phyloP scores from a whole-genome alignment of 108 stramenopile species.

The Pseudonitzschia pungens region DNA sequence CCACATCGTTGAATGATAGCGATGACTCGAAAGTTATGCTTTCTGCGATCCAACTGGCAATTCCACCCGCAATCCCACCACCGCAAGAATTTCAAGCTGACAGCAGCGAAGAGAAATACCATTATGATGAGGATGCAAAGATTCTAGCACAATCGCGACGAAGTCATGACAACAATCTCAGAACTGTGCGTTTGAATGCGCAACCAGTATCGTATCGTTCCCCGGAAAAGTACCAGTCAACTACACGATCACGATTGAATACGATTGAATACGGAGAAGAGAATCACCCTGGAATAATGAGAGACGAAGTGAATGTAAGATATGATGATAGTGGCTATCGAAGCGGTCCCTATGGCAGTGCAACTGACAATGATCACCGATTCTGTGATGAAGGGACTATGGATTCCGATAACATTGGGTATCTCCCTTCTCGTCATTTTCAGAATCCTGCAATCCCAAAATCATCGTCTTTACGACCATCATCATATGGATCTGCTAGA shows the following conservation, averaged over 20 bases:
- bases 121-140: background rate
- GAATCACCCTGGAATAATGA: background rate
- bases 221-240: slow-evolving; percentile 1
- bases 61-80: slow-evolving; percentile 8
- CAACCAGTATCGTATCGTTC: slow-evolving; percentile 1
- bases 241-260: background rate
- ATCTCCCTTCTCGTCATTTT: slow-evolving; percentile 21
- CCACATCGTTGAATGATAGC: background rate
- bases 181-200: background rate
- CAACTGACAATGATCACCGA: background rate
- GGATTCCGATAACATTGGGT: background rate
- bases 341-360: slow-evolving; percentile 1
- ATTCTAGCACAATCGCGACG: slow-evolving; percentile 1
- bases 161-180: background rate
- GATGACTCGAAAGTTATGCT: background rate
- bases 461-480: background rate
- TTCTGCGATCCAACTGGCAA: background rate
- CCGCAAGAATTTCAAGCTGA: background rate
- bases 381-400: background rate
- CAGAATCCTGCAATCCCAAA: background rate
- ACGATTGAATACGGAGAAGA: background rate
- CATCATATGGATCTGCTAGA: background rate
- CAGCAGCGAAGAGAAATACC: too few relatives aligned
- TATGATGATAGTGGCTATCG: background rate
- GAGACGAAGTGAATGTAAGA: background rate